Evolutionary conservation across 2,329 filamentous ascomycete species (phyloP).

Genomic region (Cryphonectria carpinicola): DNA sequence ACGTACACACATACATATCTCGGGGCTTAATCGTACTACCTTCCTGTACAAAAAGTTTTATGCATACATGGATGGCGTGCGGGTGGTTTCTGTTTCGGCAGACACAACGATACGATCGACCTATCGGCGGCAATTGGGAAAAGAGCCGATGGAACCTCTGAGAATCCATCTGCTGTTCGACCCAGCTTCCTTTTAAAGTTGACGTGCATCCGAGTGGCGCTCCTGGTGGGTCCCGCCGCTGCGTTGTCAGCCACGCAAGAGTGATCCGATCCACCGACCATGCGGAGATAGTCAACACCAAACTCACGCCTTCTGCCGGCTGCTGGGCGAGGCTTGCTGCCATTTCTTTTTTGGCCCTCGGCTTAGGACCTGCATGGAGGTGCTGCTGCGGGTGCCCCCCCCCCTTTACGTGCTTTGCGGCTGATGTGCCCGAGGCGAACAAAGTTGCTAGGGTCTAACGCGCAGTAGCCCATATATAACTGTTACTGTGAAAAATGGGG

Average conservation of each 20-base stretch:
- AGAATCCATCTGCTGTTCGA: background rate
- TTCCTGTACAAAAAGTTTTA: background rate
- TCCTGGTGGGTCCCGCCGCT: background rate
- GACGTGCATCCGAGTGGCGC: conserved; percentile 6
- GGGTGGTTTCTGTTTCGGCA: background rate
- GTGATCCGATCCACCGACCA: conserved; percentile 6
- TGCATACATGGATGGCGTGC: background rate
- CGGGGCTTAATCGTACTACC: background rate
- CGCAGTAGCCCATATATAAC: background rate
- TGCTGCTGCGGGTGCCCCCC: background rate
- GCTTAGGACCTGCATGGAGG: background rate
- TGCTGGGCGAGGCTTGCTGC: conserved; percentile 2
- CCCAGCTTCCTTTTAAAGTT: conserved; percentile 4
- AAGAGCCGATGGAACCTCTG: conserved; percentile 3
- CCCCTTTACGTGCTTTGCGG: background rate
- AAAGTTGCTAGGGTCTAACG: background rate
- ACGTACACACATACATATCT: background rate
- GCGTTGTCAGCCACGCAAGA: conserved; percentile 6
- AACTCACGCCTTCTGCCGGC: background rate
- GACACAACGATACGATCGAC: background rate
- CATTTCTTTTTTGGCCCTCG: background rate
- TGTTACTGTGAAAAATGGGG: too few species aligned
- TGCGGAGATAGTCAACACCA: background rate
- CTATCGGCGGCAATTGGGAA: conserved; percentile 1
- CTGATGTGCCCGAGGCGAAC: background rate